Conservation (phyloP, 2,329 filamentous ascomycete species). For the Amauroascus verrucosus region DNA sequence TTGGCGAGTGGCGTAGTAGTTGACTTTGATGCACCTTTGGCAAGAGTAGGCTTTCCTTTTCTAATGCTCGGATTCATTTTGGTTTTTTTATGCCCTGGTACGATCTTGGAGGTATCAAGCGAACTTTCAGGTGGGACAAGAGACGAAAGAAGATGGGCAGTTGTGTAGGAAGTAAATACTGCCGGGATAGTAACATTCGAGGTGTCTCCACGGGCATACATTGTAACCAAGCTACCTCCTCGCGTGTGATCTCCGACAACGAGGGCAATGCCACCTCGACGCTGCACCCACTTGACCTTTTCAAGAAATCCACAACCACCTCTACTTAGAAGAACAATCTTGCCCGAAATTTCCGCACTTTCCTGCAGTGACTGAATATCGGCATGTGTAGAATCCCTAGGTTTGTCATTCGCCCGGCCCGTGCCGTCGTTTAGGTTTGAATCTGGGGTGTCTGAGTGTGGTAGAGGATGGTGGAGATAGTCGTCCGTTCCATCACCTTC, state of each 20-base stretch:
- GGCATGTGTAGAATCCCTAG: constrained; percentile 50
- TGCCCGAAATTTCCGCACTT: constrained; percentile 82
- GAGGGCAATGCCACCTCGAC: constrained; percentile 74
- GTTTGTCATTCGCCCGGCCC: constrained; percentile 26
- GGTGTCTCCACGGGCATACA: constrained; percentile 96
- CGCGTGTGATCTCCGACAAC: constrained; percentile 91
- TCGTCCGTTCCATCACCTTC: constrained; percentile 74
- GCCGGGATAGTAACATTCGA: constrained; percentile 91
- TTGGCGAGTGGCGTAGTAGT: constrained; percentile 23
- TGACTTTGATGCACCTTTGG: constrained; percentile 21
- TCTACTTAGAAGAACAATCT: constrained; percentile 80
- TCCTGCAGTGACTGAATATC: constrained; percentile 90
- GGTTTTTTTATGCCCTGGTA: constrained; percentile 38
- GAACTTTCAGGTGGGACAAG: constrained; percentile 59
- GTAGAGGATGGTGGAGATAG: constrained; percentile 56
- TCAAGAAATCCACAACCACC: constrained; percentile 94
- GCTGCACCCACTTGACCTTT: constrained; percentile 94
- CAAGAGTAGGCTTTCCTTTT: constrained; percentile 22
- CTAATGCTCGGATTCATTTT: constrained; percentile 21
- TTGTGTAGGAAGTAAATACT: constrained; percentile 89
- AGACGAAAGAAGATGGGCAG: constrained; percentile 82
- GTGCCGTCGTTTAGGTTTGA: constrained; percentile 28
- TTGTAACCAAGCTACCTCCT: constrained; percentile 81
- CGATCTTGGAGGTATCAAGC: constrained; percentile 48
- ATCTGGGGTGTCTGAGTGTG: constrained; percentile 33